phyloP scores from a whole-genome alignment of 2,329 filamentous ascomycete genomes.

The Dothideomycetidae sp. region DNA sequence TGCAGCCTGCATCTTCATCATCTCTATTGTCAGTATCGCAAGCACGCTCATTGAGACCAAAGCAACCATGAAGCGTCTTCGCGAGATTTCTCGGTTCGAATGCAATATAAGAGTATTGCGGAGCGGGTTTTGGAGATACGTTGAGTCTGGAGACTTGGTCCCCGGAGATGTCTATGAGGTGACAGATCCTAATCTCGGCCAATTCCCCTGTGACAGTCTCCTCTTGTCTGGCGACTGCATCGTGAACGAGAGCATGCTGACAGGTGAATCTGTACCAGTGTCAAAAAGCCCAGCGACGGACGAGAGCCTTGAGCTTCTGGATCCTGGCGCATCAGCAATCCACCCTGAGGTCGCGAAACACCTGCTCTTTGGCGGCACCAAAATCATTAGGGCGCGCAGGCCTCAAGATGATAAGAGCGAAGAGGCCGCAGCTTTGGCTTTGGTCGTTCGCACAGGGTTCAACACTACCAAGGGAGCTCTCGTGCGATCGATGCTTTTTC shows the following conservation, averaged over 20 bases:
- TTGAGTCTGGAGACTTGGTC: conserved; percentile 75
- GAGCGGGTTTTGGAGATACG: conserved; percentile 88
- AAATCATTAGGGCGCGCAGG: conserved; percentile 77
- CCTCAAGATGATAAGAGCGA: conserved; percentile 76
- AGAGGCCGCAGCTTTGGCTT: conserved; percentile 78
- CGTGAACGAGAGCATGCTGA: conserved; percentile 98
- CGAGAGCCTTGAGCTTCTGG: conserved; percentile 59
- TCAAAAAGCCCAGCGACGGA: conserved; percentile 79
- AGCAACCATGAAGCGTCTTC: conserved; percentile 77
- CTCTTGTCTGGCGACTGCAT: conserved; percentile 90
- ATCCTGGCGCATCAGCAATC: conserved; percentile 68
- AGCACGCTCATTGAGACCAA: conserved; percentile 83
- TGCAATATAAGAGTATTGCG: conserved; percentile 88
- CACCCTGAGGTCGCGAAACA: conserved; percentile 72
- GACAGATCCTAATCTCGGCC: conserved; percentile 75
- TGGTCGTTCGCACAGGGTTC: conserved; percentile 89
- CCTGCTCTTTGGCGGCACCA: conserved; percentile 89
- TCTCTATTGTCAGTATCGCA: conserved; percentile 82
- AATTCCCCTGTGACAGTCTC: conserved; percentile 85
- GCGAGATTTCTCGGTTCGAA: conserved; percentile 86
- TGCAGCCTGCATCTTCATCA: conserved; percentile 83
- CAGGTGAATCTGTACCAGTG: conserved; percentile 89
- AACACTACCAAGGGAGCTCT: conserved; percentile 94
- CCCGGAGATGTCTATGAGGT: conserved; percentile 95
- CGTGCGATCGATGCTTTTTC: conserved; percentile 95